Conservation (phyloP, 176 grass and related monocot genomes). For the Otatea glauca region DNA sequence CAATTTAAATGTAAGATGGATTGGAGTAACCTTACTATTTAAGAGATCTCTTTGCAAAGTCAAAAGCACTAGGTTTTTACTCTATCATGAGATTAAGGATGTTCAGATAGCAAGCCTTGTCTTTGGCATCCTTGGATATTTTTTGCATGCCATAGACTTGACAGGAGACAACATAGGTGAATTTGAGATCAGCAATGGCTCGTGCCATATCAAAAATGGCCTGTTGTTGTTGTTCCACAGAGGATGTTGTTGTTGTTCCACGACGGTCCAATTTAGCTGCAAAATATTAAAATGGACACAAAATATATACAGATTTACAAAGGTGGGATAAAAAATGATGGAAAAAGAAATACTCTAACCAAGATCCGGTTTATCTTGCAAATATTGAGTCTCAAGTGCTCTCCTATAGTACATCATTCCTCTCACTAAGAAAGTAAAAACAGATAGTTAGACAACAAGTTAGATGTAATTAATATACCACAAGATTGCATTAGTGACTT, state of each 20-base stretch:
- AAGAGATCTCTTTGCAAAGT: not conserved
- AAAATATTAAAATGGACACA: constrained; percentile 15
- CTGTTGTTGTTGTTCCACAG: too few species aligned
- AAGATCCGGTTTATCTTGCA: constrained; percentile 54
- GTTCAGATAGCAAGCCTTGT: constrained; percentile 75
- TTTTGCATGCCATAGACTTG: constrained; percentile 93
- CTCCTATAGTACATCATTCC: constrained; percentile 97
- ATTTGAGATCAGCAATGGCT: constrained; percentile 93
- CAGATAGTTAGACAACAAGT: constrained; percentile 27
- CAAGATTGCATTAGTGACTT: constrained; percentile 14
- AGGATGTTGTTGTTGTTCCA: constrained; percentile 44
- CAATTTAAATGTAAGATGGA: constrained; percentile 37
- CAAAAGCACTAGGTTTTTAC: constrained; percentile 49
- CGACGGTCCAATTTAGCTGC: constrained; percentile 47
- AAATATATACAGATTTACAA: constrained; percentile 13
- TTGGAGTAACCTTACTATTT: constrained; percentile 1
- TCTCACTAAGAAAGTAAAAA: constrained; percentile 70
- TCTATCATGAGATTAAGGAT: constrained; percentile 84
- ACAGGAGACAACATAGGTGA: constrained; percentile 95
- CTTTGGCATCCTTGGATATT: constrained; percentile 53
- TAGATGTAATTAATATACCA: constrained; percentile 19
- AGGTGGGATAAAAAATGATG: constrained; percentile 9
- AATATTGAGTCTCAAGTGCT: constrained; percentile 74
- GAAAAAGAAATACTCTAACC: constrained; percentile 45
- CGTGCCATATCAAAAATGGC: constrained; percentile 3